Conservation (phyloP, 2,329 filamentous ascomycete genomes). For the Chaetoscypha palmicola region DNA sequence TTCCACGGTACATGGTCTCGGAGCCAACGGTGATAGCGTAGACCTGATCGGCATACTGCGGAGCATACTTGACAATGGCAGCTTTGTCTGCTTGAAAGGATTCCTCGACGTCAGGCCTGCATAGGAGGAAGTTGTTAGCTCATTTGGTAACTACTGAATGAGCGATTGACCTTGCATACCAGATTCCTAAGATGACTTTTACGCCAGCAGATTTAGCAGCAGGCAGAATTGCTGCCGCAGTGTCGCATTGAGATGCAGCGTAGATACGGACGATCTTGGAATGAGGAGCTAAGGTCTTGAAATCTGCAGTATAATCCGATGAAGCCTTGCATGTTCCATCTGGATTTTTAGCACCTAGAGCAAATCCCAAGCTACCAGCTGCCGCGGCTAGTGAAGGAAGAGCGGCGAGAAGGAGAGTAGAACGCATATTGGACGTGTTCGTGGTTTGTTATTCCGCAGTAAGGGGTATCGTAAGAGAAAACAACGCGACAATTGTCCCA, state of each 20-base stretch:
- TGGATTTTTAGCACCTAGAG: constrained; percentile 56
- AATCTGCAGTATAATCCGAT: constrained; percentile 59
- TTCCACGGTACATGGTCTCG: constrained; percentile 62
- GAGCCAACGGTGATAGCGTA: constrained; percentile 65
- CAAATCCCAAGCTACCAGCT: constrained; percentile 54
- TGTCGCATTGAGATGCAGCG: constrained; percentile 59
- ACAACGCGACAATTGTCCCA: constrained; percentile 1
- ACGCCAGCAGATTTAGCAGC: constrained; percentile 58
- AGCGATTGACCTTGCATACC: constrained; percentile 37
- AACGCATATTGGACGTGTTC: constrained; percentile 10
- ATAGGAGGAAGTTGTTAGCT: background rate
- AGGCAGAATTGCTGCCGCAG: constrained; percentile 54
- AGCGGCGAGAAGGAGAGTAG: constrained; percentile 23
- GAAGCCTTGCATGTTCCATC: constrained; percentile 54
- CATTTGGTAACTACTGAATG: background rate
- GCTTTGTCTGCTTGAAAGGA: constrained; percentile 55
- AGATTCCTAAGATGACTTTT: constrained; percentile 64
- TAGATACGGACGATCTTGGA: constrained; percentile 58
- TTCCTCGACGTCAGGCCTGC: constrained; percentile 54
- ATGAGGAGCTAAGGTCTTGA: constrained; percentile 48
- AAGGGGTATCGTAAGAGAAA: constrained; percentile 6
- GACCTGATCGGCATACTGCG: constrained; percentile 49
- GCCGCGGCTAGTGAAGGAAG: constrained; percentile 43
- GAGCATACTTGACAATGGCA: constrained; percentile 45
- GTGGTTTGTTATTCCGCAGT: background rate